A percentile compares a stretch with the other conserved stretches of the same genome.
Conservation (phyloP, 2,329 filamentous ascomycete species). For the Geoglossum cookeanum region DNA sequence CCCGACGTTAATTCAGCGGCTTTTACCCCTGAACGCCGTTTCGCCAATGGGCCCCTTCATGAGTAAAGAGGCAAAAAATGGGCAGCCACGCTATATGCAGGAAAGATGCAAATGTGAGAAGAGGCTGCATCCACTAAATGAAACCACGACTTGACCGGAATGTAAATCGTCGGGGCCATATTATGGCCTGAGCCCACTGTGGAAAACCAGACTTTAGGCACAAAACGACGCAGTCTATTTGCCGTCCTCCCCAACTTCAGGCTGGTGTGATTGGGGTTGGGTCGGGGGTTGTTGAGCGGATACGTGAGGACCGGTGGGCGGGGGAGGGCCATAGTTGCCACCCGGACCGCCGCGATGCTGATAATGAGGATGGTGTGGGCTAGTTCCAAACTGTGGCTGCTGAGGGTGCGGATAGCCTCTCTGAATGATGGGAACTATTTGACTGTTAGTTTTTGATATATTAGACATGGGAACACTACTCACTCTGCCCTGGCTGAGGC, state of each 20-base stretch:
- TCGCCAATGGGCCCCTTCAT: not conserved
- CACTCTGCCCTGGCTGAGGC: conserved; percentile 56
- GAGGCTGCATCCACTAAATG: not conserved
- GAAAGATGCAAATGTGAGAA: not conserved
- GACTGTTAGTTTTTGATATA: conserved; percentile 5
- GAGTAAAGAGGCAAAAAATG: not conserved
- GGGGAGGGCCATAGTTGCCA: conserved; percentile 19
- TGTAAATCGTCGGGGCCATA: not conserved
- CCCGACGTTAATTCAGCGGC: not conserved
- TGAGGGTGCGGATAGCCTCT: conserved; percentile 21
- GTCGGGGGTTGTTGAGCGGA: not conserved
- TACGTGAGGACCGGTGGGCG: not conserved
- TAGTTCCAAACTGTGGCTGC: conserved; percentile 20
- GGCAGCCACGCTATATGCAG: conserved; percentile 4
- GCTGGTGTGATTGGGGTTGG: not conserved
- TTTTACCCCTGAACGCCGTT: conserved; percentile 2
- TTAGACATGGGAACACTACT: conserved; percentile 23
- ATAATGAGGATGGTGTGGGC: conserved; percentile 21
- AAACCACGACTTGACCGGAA: not conserved
- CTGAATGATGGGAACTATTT: conserved; percentile 19
- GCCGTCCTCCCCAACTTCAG: conserved; percentile 1
- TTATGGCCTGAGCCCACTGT: not conserved
- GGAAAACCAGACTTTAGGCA: not conserved
- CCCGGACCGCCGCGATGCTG: conserved; percentile 21
- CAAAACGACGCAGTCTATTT: not conserved